Base-by-base conservation (phyloP, 495 filamentous ascomycete genomes). In the Penicillium diatomitis region DNA sequence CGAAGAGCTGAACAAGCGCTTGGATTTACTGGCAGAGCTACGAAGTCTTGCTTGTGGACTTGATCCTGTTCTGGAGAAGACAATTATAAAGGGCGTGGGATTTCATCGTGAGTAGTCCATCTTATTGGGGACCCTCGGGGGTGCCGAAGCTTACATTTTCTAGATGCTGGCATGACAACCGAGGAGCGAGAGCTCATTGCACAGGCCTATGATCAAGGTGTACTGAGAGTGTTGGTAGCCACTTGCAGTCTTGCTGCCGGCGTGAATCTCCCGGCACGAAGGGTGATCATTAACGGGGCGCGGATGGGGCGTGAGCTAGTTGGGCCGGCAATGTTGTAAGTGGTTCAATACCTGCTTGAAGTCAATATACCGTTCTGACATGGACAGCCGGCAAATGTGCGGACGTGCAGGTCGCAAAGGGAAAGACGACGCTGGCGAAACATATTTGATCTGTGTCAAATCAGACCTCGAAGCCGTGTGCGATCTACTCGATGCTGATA, bases 241-340 rank as follows among this genome's bases (percentile, higher is more conserved):
- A 92, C 87, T 9, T 88, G 86, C 50, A 88, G 84, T 52, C 79
- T 92, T 48, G 86, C 87, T n/a, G 87, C 87, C 36, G 87, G 87
- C 8, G 86, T 92, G 38, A 92, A 92, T 64, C 71, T 87, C 38
- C 79, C 77, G 3, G 87, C 87, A 8, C 70, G 87, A 52, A 69
- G 87, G 54, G 87, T 92, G 3, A 88, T 92, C 35, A 77, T 92
- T 31, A 83, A 88, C 57, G 82, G 81, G 29, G 86, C 82, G 31
- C 73, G 83, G 10, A 89, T 89, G 86, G 87, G 87, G 6, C 75
- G 83, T 12, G 84, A 90, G 41, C 67, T 89, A 28, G 80, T 90
- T 35, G 85, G 83, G 0, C 86, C 87, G 3, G 79, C 87, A 27
- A 86, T 88, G 81, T 67, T 88, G 74, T 83, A 72, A 33, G 11